Base-by-base conservation (phyloP, 345 rosid species). In the Gossypium australe region DNA sequence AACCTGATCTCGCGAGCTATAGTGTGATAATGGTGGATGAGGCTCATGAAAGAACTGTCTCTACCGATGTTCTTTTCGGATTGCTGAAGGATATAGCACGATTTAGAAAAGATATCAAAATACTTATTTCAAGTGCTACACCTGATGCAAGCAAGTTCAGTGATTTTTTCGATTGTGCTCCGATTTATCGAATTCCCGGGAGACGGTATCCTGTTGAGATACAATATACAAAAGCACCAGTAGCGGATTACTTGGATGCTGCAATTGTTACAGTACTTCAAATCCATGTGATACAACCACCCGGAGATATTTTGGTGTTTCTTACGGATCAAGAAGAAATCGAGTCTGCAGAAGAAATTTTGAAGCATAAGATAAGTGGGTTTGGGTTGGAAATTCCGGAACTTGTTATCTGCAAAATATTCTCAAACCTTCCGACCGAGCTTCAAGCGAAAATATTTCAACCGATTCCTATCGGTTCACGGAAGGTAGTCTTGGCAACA, bases 371-470 rank as follows among this genome's bases (percentile, higher is more conserved):
- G 81, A 88, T 88, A 71, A 88, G 86, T 84, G 95, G 97, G 52
- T 79, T 93, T 77, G 99, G 97, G 70, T 84, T 97, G 18, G 93
- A 91, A 83, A 93, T 95, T 75, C 92, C 94, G 0, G 97, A 95
- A 70, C 87, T 95, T 60, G 93, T 95, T 49, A 95, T 95, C 70
- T 95, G 97, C 80, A 97, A 97, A 0, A 95, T 95, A 77, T 95
- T 90, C 75, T 96, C 99, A 29, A 95, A 95, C 76, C 89, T 95
- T 80, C 99, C 98, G 47, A 91, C 97, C 2, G 98, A 95, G 77
- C 94, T 95, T 77, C 99, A 95, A 78, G 86, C 97, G n/a, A 95
- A 95, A 72, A 95, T 95, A 84, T 95, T 95, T 84, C 97, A 91
- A 75, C 91, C 96, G 62, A 94, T 98, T 47, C 98, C 98, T 65